Evolutionary conservation across 1,284 basidiomycete species (phyloP).

Genomic region (Sanghuangporus sanghuang): DNA sequence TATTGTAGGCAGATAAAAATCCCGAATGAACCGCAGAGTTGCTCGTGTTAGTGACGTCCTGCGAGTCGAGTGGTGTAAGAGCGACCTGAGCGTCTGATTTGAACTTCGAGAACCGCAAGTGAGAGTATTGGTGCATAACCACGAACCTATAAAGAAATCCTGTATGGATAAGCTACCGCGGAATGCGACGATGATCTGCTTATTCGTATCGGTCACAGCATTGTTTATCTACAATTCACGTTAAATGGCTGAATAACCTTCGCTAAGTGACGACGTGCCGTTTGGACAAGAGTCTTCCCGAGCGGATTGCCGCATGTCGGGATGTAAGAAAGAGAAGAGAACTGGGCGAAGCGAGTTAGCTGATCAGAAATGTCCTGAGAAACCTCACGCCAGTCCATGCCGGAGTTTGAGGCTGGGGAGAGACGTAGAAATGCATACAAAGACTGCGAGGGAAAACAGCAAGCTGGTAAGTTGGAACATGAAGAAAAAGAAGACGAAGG

Average conservation of each 20-base stretch:
- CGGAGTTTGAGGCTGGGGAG: not conserved
- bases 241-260: not conserved
- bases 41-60: conserved; percentile 2
- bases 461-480: not conserved
- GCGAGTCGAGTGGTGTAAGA: conserved; percentile 8
- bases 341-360: conserved; percentile 7
- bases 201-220: not conserved
- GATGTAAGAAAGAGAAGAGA: conserved; percentile 9
- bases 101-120: not conserved
- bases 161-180: not conserved
- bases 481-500: not conserved
- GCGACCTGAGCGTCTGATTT: conserved; percentile 5
- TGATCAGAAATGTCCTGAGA: not conserved
- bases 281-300: conserved; percentile 4
- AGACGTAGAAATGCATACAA: not conserved
- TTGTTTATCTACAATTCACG: conserved; percentile 5
- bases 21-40: conserved; percentile 1
- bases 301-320: conserved; percentile 3
- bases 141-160: conserved; percentile 15
- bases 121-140: not conserved
- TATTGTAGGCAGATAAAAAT: conserved; percentile 25
- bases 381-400: not conserved
- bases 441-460: not conserved
- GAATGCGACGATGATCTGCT: conserved; percentile 8
- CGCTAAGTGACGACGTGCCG: not conserved